Evolutionary conservation across 2,329 filamentous ascomycete species (phyloP).

Genomic region (Periglandula ipomoeae): DNA sequence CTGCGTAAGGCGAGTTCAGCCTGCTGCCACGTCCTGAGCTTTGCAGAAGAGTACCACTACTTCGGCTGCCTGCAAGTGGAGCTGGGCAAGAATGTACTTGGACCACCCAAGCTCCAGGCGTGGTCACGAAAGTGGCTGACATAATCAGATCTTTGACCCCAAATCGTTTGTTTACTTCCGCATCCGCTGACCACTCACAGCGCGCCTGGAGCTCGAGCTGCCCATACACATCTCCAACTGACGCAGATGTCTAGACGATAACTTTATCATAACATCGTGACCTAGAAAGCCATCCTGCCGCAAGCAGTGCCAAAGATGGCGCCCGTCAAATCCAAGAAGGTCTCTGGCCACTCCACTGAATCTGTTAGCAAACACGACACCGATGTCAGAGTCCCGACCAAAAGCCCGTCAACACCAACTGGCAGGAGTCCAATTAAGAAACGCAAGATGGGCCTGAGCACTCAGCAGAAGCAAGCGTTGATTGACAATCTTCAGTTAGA

Average conservation of each 20-base stretch:
- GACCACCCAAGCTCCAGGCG: not conserved
- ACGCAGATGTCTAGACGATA: not conserved
- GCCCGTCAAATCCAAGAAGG: constrained; percentile 31
- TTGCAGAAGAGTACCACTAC: constrained; percentile 12
- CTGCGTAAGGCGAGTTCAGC: constrained; percentile 37
- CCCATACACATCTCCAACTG: not conserved
- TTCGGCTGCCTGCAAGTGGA: not conserved
- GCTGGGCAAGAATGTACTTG: constrained; percentile 9
- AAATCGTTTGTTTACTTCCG: constrained; percentile 31
- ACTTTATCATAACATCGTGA: too few species aligned
- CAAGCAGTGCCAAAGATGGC: constrained; percentile 31
- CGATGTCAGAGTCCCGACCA: constrained; percentile 15
- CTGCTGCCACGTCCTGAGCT: constrained; percentile 17
- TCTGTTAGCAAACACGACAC: constrained; percentile 11
- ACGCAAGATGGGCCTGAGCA: constrained; percentile 50
- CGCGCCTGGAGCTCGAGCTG: constrained; percentile 1
- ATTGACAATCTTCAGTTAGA: constrained; percentile 87
- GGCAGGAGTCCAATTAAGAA: constrained; percentile 54
- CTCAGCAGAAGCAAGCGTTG: constrained; percentile 72
- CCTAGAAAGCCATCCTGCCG: not conserved
- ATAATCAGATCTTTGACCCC: constrained; percentile 5
- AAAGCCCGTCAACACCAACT: constrained; percentile 29
- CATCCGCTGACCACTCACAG: constrained; percentile 12
- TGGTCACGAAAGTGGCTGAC: constrained; percentile 4
- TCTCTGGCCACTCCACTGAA: constrained; percentile 15